phyloP scores from a whole-genome alignment of 352 stramenopile genomes.

The Globisporangium alternatum region DNA sequence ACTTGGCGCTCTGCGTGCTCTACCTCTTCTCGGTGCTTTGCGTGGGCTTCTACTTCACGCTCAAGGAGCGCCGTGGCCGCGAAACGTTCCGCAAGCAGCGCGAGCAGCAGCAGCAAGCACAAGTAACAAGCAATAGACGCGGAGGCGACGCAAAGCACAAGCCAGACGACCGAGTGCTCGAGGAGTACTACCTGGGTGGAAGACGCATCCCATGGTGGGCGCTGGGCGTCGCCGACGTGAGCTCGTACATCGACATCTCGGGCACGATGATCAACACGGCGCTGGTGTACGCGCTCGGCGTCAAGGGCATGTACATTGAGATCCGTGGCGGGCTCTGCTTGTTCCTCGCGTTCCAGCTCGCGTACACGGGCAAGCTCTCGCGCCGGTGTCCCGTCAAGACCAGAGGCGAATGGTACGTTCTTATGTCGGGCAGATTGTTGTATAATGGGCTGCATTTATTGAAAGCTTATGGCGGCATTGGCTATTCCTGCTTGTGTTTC shows the following conservation, averaged over 20 bases:
- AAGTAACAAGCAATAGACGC: slow-evolving; percentile 2
- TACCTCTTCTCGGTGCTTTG: slow-evolving; percentile 65
- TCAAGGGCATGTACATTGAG: slow-evolving; percentile 86
- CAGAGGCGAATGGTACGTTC: slow-evolving; percentile 59
- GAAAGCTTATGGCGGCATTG: neutral
- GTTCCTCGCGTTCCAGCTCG: slow-evolving; percentile 77
- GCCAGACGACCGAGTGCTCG: slow-evolving; percentile 36
- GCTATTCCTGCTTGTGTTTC: neutral
- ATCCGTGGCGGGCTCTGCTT: slow-evolving; percentile 73
- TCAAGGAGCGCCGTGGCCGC: slow-evolving; percentile 46
- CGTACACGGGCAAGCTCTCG: slow-evolving; percentile 77
- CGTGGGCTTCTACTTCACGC: slow-evolving; percentile 68
- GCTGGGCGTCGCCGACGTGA: slow-evolving; percentile 72
- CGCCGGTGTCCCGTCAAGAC: slow-evolving; percentile 75
- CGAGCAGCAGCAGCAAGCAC: slow-evolving; percentile 16
- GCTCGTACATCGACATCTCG: slow-evolving; percentile 84
- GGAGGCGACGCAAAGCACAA: slow-evolving; percentile 10
- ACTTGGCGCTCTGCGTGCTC: slow-evolving; percentile 46
- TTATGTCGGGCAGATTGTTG: slow-evolving; percentile 14
- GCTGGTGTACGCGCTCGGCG: slow-evolving; percentile 73
- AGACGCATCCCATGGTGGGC: slow-evolving; percentile 70
- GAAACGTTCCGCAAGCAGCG: slow-evolving; percentile 26
- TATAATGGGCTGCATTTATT: neutral
- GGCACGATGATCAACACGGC: slow-evolving; percentile 86
- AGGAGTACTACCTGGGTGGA: slow-evolving; percentile 77